phyloP scores from a whole-genome alignment of 108 stramenopile genomes.

The Licmophora abbreviata region DNA sequence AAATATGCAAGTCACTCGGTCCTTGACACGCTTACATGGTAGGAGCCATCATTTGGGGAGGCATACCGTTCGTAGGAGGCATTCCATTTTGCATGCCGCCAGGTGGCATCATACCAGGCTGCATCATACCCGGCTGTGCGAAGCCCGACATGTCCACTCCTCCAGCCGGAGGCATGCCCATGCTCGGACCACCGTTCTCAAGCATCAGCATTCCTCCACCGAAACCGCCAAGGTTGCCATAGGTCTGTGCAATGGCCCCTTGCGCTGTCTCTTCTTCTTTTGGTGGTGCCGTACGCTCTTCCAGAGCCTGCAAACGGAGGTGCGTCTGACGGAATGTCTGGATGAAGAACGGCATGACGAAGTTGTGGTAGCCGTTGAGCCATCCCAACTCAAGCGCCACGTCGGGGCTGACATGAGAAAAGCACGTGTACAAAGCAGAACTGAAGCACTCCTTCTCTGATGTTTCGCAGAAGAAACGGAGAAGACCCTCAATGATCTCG shows the following conservation, averaged over 20 bases:
- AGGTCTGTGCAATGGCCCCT: slow-evolving; percentile 70
- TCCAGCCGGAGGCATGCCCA: slow-evolving; percentile 21
- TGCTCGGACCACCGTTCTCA: slow-evolving; percentile 42
- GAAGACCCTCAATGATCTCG: slow-evolving; percentile 90
- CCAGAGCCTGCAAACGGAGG: slow-evolving; percentile 75
- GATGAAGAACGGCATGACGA: slow-evolving; percentile 97
- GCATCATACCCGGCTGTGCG: slow-evolving; percentile 20
- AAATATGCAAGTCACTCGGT: no score
- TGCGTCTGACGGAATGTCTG: slow-evolving; percentile 92
- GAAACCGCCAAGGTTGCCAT: slow-evolving; percentile 69
- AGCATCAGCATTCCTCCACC: slow-evolving; percentile 75
- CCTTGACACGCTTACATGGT: no score
- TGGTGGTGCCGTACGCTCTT: slow-evolving; percentile 87
- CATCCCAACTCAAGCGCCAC: slow-evolving; percentile 98
- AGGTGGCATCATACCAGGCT: slow-evolving; percentile 14
- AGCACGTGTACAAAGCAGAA: slow-evolving; percentile 96
- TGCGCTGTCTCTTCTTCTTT: slow-evolving; percentile 75
- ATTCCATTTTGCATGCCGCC: slow-evolving; percentile 35
- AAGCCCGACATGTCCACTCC: slow-evolving; percentile 82
- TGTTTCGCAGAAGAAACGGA: slow-evolving; percentile 97
- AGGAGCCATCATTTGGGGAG: no score
- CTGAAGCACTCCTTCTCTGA: slow-evolving; percentile 98
- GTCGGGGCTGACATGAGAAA: slow-evolving; percentile 93
- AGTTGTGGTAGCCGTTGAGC: slow-evolving; percentile 96
- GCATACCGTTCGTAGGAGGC: no score